A percentile compares a stretch with the other conserved stretches of the same genome.
These are phyloP conservation scores for Cercospora zeae-maydis DNA, from an alignment of 2,329 filamentous ascomycete genomes.

Conservation along the genomic window DNA sequence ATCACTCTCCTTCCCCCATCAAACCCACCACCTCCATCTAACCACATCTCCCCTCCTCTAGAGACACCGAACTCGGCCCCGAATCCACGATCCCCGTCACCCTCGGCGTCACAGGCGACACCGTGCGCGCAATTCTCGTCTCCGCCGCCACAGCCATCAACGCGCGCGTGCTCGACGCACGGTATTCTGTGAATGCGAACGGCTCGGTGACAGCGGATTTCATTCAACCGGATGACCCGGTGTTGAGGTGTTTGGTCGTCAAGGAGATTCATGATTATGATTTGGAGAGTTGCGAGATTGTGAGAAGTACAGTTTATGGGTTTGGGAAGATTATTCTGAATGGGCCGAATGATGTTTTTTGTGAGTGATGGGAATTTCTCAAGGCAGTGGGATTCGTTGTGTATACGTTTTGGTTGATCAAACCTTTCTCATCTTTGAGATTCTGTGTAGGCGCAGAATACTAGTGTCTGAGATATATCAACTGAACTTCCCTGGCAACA, in stretches of 20 bases:
- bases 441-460: too few relatives aligned
- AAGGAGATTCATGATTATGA: neutral
- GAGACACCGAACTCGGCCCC: neutral
- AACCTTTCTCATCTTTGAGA: too few relatives aligned
- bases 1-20: neutral
- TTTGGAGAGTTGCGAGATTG: neutral
- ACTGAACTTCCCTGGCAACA: too few relatives aligned
- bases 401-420: too few relatives aligned
- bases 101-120: neutral
- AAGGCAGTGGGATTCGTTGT: too few relatives aligned
- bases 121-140: neutral
- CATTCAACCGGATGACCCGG: neutral
- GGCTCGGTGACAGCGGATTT: neutral
- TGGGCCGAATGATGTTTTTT: neutral
- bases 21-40: neutral
- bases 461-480: too few relatives aligned
- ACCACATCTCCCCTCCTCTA: neutral
- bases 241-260: neutral
- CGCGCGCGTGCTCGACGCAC: neutral
- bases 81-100: neutral
- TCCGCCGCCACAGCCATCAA: neutral
- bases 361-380: neutral
- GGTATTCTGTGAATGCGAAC: neutral
- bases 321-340: neutral
- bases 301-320: neutral